A percentile compares a stretch with the other conserved stretches of the same genome.
These are phyloP conservation scores for Ceratobasidium sp. DNA, from an alignment of 1,284 basidiomycete species.

Conservation along the genomic window DNA sequence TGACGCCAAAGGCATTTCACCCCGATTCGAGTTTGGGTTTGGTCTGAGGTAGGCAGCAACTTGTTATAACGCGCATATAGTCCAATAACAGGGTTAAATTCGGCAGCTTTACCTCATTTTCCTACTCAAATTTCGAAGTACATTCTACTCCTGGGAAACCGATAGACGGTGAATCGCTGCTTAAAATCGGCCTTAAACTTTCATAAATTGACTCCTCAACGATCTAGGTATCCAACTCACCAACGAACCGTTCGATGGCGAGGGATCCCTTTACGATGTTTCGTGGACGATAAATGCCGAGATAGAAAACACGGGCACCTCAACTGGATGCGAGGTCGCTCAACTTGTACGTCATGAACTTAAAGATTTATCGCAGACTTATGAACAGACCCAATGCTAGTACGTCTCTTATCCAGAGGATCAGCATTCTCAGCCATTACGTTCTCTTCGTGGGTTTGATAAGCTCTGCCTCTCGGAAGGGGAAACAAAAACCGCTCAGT, in stretches of 20 bases:
- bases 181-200: neutral
- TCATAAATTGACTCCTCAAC: neutral
- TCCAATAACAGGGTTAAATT: no score
- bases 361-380: neutral
- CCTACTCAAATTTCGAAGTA: slow-evolving; percentile 58
- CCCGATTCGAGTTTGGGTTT: slow-evolving; percentile 66
- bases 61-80: slow-evolving; percentile 51
- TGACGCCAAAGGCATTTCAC: slow-evolving; percentile 55
- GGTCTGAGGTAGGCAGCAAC: slow-evolving; percentile 63
- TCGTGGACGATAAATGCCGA: slow-evolving; percentile 49
- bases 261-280: slow-evolving; percentile 42
- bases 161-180: slow-evolving; percentile 13
- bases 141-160: slow-evolving; percentile 22
- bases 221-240: slow-evolving; percentile 12
- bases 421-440: slow-evolving; percentile 25
- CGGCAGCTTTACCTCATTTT: slow-evolving; percentile 63
- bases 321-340: slow-evolving; percentile 46
- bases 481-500: slow-evolving; percentile 57
- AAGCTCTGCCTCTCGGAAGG: slow-evolving; percentile 63
- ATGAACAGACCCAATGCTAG: neutral
- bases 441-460: slow-evolving; percentile 58
- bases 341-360: slow-evolving; percentile 11
- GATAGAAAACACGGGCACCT: slow-evolving; percentile 48
- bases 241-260: slow-evolving; percentile 20
- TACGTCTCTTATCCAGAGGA: slow-evolving; percentile 19